Evolutionary conservation across 2,329 filamentous ascomycete species (phyloP), one percentile per base, ranked within the genome.

Genomic region (Nemania diffusa): DNA sequence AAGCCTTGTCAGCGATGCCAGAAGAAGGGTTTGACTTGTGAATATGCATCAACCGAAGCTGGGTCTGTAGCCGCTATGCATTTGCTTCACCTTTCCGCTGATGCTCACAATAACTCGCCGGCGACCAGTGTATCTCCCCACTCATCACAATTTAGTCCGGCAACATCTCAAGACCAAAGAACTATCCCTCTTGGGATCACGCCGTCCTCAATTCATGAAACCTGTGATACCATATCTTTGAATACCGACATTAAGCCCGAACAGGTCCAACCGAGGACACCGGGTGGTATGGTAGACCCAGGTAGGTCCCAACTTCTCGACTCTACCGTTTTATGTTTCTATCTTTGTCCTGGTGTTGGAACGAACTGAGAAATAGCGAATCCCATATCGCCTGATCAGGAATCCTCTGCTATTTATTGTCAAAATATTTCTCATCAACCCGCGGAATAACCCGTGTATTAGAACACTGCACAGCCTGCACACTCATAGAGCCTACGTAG

Each of bases 1-100:
- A 87, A 87, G 75, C 85, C 85, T 34, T 87, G 85, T 72, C 81
- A 81, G 20, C 81, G 85, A 32, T 87, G 85, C 69, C 78, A 81
- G 57, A 82, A 78, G 61, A 81, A 84, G 29, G 82, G 82, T 50
- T 69, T 87, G 59, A 74, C 71, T 15, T 87, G 85, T 75, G 81
- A 82, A 61, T 80, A 77, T 65, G 74, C 76, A 3, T 75, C 77
- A 5, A 74, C 77, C 15, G 80, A 82, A 62, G 73, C 78, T 15
- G 78, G 78, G 11, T 80, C 81, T 17, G 78, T 80, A 6, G 79
- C 82, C 7, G 79, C 81, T 15, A 78, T 82, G 79, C 82, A 84
- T 62, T 73, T 83, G 40, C 75, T 81, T 50, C 82, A 84, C 65
- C 74, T 82, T 9, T 81, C 83, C 4, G 76, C 76, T 2, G 80